Evolutionary conservation across 495 filamentous ascomycete genomes (phyloP).

Genomic region (Penicillium soppii): DNA sequence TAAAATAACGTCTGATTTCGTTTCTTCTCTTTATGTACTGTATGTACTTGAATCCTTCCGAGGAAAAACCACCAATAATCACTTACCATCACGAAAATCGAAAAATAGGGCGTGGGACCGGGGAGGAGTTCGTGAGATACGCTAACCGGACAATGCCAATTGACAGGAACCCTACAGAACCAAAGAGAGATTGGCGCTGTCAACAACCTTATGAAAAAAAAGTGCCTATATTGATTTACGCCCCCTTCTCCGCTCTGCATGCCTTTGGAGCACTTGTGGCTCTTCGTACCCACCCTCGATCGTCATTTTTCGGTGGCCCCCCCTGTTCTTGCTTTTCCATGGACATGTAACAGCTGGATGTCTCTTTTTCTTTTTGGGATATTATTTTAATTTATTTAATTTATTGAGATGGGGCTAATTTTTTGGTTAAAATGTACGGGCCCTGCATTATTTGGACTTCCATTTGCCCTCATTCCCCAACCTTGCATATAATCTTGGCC

Average conservation of each 20-base stretch:
- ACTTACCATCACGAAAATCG: no score
- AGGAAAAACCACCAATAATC: no score
- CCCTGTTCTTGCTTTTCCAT: constrained; percentile 37
- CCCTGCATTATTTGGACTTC: constrained; percentile 30
- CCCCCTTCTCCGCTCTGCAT: constrained; percentile 28
- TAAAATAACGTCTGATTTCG: background rate
- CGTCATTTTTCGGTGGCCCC: constrained; percentile 42
- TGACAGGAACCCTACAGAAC: constrained; percentile 28
- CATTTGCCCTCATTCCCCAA: constrained; percentile 26
- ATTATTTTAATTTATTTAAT: constrained; percentile 19
- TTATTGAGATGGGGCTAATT: constrained; percentile 10
- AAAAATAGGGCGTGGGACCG: constrained; percentile 7
- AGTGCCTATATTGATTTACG: constrained; percentile 20
- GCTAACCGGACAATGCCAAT: constrained; percentile 19
- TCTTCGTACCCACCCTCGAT: constrained; percentile 42
- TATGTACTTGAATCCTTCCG: no score
- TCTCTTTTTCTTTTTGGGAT: constrained; percentile 17
- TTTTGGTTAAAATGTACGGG: constrained; percentile 24
- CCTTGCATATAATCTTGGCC: constrained; percentile 33
- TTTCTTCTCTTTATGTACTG: background rate
- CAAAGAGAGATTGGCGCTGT: constrained; percentile 28
- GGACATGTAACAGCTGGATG: constrained; percentile 27
- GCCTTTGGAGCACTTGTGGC: constrained; percentile 31
- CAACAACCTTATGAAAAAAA: constrained; percentile 39
- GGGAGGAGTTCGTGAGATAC: constrained; percentile 25